Evolutionary conservation across 2,329 filamentous ascomycete species (phyloP), one percentile per base, ranked within the genome.

Genomic region (Venturia oleaginea): DNA sequence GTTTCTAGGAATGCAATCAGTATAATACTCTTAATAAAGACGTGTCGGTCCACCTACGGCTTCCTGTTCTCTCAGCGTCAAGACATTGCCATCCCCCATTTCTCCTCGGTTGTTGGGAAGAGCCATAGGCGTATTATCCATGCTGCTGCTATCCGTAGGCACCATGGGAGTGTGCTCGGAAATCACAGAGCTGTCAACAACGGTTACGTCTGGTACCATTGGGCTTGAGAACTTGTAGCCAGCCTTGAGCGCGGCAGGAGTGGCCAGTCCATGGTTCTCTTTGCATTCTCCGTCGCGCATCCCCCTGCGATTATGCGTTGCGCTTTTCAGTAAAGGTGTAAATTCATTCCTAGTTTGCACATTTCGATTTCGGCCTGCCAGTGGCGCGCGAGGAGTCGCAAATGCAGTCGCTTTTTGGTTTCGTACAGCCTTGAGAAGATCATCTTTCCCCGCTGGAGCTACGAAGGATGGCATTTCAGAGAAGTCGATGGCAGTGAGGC

Each of bases 61-160:
- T 76, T 97, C 94, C 75, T 99, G 94, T 73, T 99, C 94, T 67
- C 92, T 87, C 65, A 99, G 77, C 1, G 94, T 96, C 69, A 97
- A 83, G 72, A 95, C 88, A 70, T 97, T 96, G 70, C 94, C 89
- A 67, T 92, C 88, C 43, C 62, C 62, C 30, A 96, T 76, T 4
- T 90, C 84, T 0, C 76, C 78, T 63, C 86, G 86, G 63, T 82
- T 83, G 62, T 81, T 81, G 6, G 87, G 83, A 40, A 91, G 78
- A 65, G 87, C 81, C 71, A 96, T 79, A 0, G 94, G 94, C 5
- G 94, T 97, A 67, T 90, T 91, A 48, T 76, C 72, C 69, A 84
- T 83, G 74, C 92, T 97, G 74, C 90, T 95, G 75, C 83, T 90
- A 65, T 87, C 86, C 59, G 88, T 83, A 62, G 90, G 86, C 32